These are phyloP conservation scores for Fusarium metavorans DNA, from an alignment of 2,329 filamentous ascomycete genomes.

Conservation along the genomic window DNA sequence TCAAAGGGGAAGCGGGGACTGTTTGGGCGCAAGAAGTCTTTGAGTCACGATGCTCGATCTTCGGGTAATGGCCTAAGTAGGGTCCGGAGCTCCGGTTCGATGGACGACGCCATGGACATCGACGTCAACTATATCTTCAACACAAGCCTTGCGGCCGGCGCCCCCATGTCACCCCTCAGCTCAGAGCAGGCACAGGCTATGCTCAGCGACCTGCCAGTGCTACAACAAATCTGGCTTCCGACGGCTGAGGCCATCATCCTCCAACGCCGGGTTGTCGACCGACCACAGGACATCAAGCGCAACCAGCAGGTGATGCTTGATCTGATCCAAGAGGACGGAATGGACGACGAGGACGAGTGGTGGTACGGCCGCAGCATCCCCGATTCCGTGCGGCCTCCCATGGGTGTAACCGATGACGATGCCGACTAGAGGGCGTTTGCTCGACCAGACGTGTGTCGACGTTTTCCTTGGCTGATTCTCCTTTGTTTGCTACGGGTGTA, in stretches of 20 bases:
- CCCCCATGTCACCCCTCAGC: slow-evolving; percentile 69
- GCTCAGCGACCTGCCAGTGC: slow-evolving; percentile 65
- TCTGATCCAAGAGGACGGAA: slow-evolving; percentile 71
- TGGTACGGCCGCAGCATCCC: slow-evolving; percentile 67
- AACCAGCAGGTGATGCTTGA: slow-evolving; percentile 73
- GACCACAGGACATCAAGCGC: slow-evolving; percentile 71
- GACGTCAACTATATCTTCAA: slow-evolving; percentile 64
- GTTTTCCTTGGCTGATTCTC: slow-evolving; percentile 30
- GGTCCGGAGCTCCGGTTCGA: slow-evolving; percentile 46
- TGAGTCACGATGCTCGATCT: slow-evolving; percentile 45
- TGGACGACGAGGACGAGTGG: slow-evolving; percentile 72
- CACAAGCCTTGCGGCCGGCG: slow-evolving; percentile 70
- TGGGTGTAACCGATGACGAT: slow-evolving; percentile 65
- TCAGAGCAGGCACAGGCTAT: slow-evolving; percentile 64
- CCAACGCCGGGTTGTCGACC: slow-evolving; percentile 68
- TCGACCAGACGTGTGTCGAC: slow-evolving; percentile 17
- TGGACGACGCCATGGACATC: slow-evolving; percentile 47
- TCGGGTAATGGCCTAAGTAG: slow-evolving; percentile 42
- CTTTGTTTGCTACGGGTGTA: slow-evolving; percentile 25
- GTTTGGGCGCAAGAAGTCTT: slow-evolving; percentile 70
- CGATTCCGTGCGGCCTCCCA: slow-evolving; percentile 66
- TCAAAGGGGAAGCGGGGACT: slow-evolving; percentile 65
- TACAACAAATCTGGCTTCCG: slow-evolving; percentile 72
- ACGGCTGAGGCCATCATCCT: slow-evolving; percentile 73
- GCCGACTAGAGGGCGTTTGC: slow-evolving; percentile 46